A percentile compares a stretch with the other conserved stretches of the same genome.
These are phyloP conservation scores for Diaporthe caulivora DNA, from an alignment of 2,329 filamentous ascomycete species.

Conservation along the genomic window DNA sequence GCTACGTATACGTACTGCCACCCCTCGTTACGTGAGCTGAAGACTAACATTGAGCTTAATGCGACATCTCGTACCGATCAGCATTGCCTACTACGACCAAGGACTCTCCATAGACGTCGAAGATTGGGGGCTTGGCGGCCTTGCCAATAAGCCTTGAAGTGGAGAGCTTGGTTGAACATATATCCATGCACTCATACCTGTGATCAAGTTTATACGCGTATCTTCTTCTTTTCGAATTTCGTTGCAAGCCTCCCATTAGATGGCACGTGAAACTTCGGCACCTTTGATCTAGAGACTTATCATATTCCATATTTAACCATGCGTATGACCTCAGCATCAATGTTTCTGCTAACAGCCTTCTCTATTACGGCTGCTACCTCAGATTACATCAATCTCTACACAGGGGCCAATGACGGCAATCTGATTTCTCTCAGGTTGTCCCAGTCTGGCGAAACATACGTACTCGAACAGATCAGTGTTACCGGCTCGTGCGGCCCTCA, in stretches of 20 bases:
- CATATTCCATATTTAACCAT: neutral
- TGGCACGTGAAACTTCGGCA: neutral
- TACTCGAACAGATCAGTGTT: neutral
- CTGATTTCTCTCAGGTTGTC: conserved; percentile 2
- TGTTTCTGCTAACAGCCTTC: neutral
- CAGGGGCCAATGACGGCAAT: neutral
- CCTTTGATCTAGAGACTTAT: neutral
- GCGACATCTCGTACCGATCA: neutral
- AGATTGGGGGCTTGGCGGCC: neutral
- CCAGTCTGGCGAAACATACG: neutral
- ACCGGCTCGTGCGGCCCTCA: neutral
- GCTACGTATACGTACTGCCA: neutral
- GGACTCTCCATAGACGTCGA: neutral
- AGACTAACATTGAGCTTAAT: neutral
- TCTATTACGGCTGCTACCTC: no score
- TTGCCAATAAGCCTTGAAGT: neutral
- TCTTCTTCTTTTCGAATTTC: neutral
- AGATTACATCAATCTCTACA: neutral
- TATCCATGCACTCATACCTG: neutral
- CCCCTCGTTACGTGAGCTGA: neutral
- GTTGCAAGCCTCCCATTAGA: neutral
- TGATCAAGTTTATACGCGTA: no score
- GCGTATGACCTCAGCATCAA: neutral
- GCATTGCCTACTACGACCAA: neutral
- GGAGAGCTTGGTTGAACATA: neutral